Percentiles rank a stretch among this genome's conserved stretches.
Conservation (phyloP, 306 rosid species). For the Cyclanthera cordifolia region DNA sequence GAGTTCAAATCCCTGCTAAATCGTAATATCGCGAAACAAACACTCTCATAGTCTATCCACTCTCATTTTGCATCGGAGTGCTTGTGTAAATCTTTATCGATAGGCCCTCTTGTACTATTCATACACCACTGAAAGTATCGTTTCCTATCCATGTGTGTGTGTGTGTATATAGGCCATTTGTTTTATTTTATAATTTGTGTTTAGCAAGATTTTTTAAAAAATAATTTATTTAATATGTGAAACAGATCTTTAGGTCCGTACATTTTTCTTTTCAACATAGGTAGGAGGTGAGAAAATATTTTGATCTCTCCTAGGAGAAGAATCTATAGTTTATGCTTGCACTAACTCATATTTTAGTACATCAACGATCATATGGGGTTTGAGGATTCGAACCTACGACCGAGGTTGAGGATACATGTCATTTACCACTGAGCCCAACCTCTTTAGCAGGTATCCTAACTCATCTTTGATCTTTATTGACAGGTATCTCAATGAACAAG, state of each 20-base stretch:
- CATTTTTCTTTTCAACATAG: not conserved
- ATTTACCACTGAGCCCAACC: too few relatives aligned
- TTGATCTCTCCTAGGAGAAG: not conserved
- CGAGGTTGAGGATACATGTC: too few relatives aligned
- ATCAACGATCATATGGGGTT: too few relatives aligned
- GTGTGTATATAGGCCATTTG: not conserved
- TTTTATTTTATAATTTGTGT: not conserved
- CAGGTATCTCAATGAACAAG: conserved; percentile 78
- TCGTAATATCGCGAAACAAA: too few relatives aligned
- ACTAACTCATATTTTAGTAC: not conserved
- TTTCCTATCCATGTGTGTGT: too few relatives aligned
- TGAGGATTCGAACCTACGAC: too few relatives aligned
- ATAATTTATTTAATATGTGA: not conserved
- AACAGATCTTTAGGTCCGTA: not conserved
- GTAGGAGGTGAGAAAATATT: not conserved
- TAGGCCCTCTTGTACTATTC: too few relatives aligned
- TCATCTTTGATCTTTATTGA: conserved; percentile 16
- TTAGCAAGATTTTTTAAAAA: not conserved
- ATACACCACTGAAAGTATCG: too few relatives aligned
- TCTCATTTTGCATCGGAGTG: too few relatives aligned
- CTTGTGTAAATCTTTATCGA: too few relatives aligned
- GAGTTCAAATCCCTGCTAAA: too few relatives aligned
- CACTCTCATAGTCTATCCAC: too few relatives aligned
- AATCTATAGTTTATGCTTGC: not conserved
- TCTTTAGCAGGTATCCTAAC: not conserved